A percentile compares a stretch with the other conserved stretches of the same genome.
phyloP scores from a whole-genome alignment of 768 basidiomycete genomes.

The Pleurotus eryngii region DNA sequence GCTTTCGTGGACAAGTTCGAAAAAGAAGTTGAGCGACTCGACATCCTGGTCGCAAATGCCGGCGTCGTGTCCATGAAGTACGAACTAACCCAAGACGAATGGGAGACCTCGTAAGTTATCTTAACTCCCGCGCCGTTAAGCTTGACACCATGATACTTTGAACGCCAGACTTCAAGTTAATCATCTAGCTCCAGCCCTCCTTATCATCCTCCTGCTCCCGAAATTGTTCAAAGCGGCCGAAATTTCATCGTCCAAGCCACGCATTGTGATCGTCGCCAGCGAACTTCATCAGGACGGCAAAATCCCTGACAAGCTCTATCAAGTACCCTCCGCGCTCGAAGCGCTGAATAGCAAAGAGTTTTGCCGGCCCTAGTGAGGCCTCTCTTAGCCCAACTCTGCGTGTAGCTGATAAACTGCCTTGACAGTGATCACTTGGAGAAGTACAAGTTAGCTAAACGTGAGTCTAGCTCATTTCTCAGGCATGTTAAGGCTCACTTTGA shows the following conservation, averaged over 20 bases:
- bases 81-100: conserved; percentile 35
- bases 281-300: conserved; percentile 33
- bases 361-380: not conserved
- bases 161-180: conserved; percentile 44
- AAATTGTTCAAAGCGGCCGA: conserved; percentile 25
- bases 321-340: conserved; percentile 25
- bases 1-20: conserved; percentile 33
- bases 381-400: no score
- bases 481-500: not conserved
- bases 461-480: conserved; percentile 1
- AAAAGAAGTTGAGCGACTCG: conserved; percentile 29
- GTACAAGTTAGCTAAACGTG: conserved; percentile 35
- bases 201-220: conserved; percentile 41
- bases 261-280: conserved; percentile 41
- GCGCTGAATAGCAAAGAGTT: conserved; percentile 27
- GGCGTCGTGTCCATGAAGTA: conserved; percentile 17
- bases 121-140: not conserved
- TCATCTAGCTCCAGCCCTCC: conserved; percentile 35
- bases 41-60: conserved; percentile 46
- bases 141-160: not conserved
- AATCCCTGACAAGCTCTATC: conserved; percentile 22
- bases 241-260: conserved; percentile 31
- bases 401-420: no score
- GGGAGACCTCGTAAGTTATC: conserved; percentile 38
- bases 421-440: not conserved